These are phyloP conservation scores for Macrocybe gigantea DNA, from an alignment of 768 basidiomycete genomes.

Conservation along the genomic window DNA sequence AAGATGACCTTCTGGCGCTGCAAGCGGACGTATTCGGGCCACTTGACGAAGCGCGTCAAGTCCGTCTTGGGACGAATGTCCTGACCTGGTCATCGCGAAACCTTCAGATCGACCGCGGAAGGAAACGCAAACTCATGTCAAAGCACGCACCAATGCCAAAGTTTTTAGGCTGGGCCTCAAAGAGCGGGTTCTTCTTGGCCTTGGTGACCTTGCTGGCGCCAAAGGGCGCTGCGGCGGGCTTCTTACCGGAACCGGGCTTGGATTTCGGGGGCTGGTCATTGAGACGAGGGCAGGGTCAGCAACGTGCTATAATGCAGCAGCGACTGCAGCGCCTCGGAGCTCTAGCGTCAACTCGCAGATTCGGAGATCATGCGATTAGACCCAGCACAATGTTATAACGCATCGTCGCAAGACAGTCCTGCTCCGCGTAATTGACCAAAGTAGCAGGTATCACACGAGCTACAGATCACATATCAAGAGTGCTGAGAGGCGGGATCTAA, in stretches of 20 bases:
- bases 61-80: constrained; percentile 88
- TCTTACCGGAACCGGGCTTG: constrained; percentile 71
- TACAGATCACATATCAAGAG: constrained; percentile 7
- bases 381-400: constrained; percentile 28
- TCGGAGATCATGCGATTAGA: constrained; percentile 21
- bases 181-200: constrained; percentile 90
- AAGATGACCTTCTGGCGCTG: constrained; percentile 99
- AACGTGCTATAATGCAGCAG: constrained; percentile 19
- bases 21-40: constrained; percentile 97
- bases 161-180: constrained; percentile 86
- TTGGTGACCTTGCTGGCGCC: constrained; percentile 74
- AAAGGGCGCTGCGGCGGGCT: constrained; percentile 80
- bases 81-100: constrained; percentile 53
- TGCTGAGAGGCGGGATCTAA: constrained; percentile 9
- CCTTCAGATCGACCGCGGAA: neutral
- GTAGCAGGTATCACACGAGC: constrained; percentile 5
- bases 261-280: constrained; percentile 87
- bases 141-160: constrained; percentile 81
- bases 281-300: constrained; percentile 61
- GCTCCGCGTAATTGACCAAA: constrained; percentile 18
- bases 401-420: constrained; percentile 37
- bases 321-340: constrained; percentile 43
- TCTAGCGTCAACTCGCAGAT: constrained; percentile 29
- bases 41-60: constrained; percentile 96
- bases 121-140: constrained; percentile 1